Conservation (phyloP, 495 filamentous ascomycete genomes). For the Parathielavia appendiculata region DNA sequence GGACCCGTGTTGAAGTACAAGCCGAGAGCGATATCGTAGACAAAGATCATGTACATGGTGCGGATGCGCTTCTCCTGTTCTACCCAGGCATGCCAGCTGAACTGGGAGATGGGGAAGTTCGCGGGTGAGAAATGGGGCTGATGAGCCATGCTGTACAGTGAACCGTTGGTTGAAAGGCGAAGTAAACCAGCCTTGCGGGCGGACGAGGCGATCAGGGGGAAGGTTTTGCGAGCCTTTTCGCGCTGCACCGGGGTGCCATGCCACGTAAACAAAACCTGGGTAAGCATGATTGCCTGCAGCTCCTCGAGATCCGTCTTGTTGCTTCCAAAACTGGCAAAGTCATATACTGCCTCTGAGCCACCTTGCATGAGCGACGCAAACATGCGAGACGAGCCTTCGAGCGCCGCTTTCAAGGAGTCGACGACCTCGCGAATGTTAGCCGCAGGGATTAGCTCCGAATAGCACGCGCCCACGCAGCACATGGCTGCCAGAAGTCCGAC, state of each 20-base stretch:
- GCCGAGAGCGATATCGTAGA: conserved; percentile 53
- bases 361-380: conserved; percentile 35
- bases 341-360: conserved; percentile 32
- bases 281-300: conserved; percentile 54
- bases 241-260: conserved; percentile 57
- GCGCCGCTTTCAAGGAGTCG: conserved; percentile 46
- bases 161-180: conserved; percentile 35
- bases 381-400: conserved; percentile 48
- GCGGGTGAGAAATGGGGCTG: conserved; percentile 38
- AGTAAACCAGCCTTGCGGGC: conserved; percentile 49
- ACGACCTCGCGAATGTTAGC: conserved; percentile 55
- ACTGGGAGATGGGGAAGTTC: conserved; percentile 35
- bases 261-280: conserved; percentile 56
- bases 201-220: conserved; percentile 47
- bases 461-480: conserved; percentile 63
- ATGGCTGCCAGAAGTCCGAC: conserved; percentile 57
- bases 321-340: conserved; percentile 29
- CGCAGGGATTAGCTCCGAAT: conserved; percentile 51
- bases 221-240: conserved; percentile 49
- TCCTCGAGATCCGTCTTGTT: conserved; percentile 48
- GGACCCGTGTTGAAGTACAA: conserved; percentile 60
- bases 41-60: conserved; percentile 55
- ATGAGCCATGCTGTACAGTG: conserved; percentile 41
- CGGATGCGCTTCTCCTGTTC: conserved; percentile 63
- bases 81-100: conserved; percentile 58